A percentile compares a stretch with the other conserved stretches of the same genome.
Conservation (phyloP, 495 filamentous ascomycete species). For the Aspergillus baeticus region DNA sequence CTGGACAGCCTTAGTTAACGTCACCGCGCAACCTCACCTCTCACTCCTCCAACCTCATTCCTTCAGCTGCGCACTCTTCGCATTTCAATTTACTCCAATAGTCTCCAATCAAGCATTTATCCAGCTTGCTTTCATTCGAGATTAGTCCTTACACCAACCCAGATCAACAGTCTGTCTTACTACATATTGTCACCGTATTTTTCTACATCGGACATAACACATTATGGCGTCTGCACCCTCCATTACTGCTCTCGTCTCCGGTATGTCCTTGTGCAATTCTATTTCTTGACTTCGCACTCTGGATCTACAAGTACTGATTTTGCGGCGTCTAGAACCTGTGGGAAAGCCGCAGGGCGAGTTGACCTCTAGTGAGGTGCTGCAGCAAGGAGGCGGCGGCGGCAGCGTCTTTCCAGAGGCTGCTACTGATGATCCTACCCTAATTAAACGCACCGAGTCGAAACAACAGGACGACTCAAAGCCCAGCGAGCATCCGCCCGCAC, state of each 20-base stretch:
- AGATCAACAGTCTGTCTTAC: neutral
- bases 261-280: constrained; percentile 17
- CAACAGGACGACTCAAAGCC: constrained; percentile 13
- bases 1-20: constrained; percentile 35
- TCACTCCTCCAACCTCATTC: constrained; percentile 9
- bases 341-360: neutral
- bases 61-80: constrained; percentile 3
- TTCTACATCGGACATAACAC: neutral
- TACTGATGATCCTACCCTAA: neutral
- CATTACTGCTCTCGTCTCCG: constrained; percentile 16
- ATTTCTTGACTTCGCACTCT: neutral
- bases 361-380: neutral
- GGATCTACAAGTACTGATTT: neutral
- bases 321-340: constrained; percentile 1
- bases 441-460: constrained; percentile 13
- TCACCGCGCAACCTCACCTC: constrained; percentile 43
- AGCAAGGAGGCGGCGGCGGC: constrained; percentile 11
- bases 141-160: too few relatives aligned
- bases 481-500: neutral
- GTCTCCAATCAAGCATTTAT: neutral
- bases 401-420: constrained; percentile 4
- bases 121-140: neutral
- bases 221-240: constrained; percentile 31
- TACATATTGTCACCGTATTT: neutral
- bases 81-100: constrained; percentile 15